A percentile compares a stretch with the other conserved stretches of the same genome.
These are phyloP conservation scores for Rhytidhysteron rufulum DNA, from an alignment of 2,329 filamentous ascomycete species.

Conservation along the genomic window DNA sequence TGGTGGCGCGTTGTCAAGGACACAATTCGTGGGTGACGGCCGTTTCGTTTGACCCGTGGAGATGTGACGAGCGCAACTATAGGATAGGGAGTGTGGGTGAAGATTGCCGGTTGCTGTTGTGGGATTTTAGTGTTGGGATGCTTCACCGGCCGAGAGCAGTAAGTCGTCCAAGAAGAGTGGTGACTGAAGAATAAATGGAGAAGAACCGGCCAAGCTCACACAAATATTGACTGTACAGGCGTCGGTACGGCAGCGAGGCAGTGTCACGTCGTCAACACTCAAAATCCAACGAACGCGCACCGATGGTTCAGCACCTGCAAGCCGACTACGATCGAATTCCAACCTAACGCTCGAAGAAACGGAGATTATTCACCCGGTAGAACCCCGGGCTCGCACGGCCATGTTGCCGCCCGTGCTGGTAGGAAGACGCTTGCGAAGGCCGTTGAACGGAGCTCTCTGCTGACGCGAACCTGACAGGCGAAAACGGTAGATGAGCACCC, in stretches of 20 bases:
- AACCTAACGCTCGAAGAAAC: constrained; percentile 61
- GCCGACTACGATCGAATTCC: constrained; percentile 68
- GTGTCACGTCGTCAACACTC: constrained; percentile 48
- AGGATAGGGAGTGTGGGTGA: constrained; percentile 95
- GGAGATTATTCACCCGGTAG: constrained; percentile 71
- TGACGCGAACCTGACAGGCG: constrained; percentile 51
- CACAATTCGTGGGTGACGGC: constrained; percentile 94
- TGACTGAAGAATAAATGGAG: constrained; percentile 7
- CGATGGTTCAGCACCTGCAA: constrained; percentile 55
- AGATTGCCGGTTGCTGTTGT: constrained; percentile 83
- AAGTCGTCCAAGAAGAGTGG: no score
- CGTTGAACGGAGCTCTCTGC: no score
- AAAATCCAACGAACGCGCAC: constrained; percentile 51
- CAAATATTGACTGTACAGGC: constrained; percentile 32
- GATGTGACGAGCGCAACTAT: constrained; percentile 93
- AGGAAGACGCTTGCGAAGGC: no score
- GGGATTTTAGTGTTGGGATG: constrained; percentile 98
- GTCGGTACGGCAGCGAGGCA: constrained; percentile 55
- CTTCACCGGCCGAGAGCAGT: constrained; percentile 84
- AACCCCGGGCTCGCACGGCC: constrained; percentile 77
- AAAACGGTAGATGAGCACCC: constrained; percentile 85
- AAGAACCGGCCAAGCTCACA: no score
- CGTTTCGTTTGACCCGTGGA: constrained; percentile 94
- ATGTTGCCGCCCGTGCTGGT: constrained; percentile 89
- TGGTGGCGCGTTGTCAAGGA: constrained; percentile 89